Conservation (phyloP, 2,329 filamentous ascomycete genomes). For the Fusarium solani-melongenae region DNA sequence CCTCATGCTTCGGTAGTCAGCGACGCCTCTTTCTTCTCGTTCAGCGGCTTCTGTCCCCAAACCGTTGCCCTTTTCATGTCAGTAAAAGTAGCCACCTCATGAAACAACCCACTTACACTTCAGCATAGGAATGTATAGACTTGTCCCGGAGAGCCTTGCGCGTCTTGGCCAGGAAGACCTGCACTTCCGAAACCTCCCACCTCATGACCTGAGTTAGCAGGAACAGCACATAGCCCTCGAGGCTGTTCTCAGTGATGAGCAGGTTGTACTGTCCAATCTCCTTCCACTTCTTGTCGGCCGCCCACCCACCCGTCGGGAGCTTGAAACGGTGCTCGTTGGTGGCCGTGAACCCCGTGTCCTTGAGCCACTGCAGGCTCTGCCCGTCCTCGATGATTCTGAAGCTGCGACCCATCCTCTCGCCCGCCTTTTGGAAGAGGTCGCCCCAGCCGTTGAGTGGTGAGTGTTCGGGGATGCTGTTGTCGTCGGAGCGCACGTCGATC, state of each 20-base stretch:
- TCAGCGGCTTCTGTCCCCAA: neutral
- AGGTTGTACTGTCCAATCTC: slow-evolving; percentile 44
- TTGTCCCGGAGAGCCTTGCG: slow-evolving; percentile 34
- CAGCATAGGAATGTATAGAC: slow-evolving; percentile 38
- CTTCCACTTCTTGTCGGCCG: slow-evolving; percentile 36
- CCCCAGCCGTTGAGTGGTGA: slow-evolving; percentile 40
- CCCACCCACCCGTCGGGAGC: slow-evolving; percentile 39
- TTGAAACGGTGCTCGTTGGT: slow-evolving; percentile 40
- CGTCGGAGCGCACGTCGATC: slow-evolving; percentile 40
- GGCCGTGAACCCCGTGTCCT: slow-evolving; percentile 14
- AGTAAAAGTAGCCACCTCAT: neutral
- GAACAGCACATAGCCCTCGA: neutral
- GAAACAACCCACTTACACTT: slow-evolving; percentile 29
- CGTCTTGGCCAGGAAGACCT: slow-evolving; percentile 41
- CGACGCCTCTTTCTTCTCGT: neutral
- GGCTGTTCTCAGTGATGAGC: slow-evolving; percentile 23
- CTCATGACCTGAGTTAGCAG: neutral
- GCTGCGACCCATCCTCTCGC: slow-evolving; percentile 42
- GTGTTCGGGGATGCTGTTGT: slow-evolving; percentile 39
- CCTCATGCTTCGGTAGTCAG: neutral
- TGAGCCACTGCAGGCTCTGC: slow-evolving; percentile 15
- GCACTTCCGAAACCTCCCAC: slow-evolving; percentile 9
- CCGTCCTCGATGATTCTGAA: slow-evolving; percentile 40
- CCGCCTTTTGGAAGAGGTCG: slow-evolving; percentile 37
- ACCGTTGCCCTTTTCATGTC: neutral